Conservation (phyloP, 768 basidiomycete species). For the Daedaleopsis sinensis region DNA sequence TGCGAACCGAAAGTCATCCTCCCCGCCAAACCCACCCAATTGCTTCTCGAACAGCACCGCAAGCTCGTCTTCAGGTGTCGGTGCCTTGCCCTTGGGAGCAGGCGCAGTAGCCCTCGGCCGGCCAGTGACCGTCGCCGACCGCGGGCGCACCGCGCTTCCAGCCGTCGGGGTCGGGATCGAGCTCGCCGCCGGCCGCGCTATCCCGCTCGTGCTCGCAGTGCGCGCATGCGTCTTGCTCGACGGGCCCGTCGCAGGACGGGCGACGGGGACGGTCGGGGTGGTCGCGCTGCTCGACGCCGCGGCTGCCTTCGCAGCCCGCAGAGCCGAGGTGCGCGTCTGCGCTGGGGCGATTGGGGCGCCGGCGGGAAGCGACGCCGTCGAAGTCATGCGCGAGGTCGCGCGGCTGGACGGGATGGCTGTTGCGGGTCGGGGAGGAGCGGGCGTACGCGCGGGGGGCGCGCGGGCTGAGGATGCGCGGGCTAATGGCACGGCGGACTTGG, state of each 20-base stretch:
- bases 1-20: conserved; percentile 13
- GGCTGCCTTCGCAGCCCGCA: conserved; percentile 17
- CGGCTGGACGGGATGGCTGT: conserved; percentile 1
- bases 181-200: too few species aligned
- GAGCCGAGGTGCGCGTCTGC: conserved; percentile 14
- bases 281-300: conserved; percentile 11
- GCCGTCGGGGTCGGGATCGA: too few species aligned
- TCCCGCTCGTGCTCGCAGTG: neutral
- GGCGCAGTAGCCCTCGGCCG: neutral
- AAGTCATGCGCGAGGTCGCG: neutral
- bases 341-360: conserved; percentile 1
- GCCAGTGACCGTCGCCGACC: neutral
- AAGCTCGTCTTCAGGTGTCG: neutral
- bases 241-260: conserved; percentile 1
- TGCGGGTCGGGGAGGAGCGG: neutral
- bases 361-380: neutral
- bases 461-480: neutral
- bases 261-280: too few species aligned
- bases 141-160: too few species aligned
- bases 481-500: neutral
- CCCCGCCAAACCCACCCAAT: neutral
- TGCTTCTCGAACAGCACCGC: conserved; percentile 5
- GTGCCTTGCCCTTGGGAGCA: neutral
- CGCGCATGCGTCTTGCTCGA: neutral
- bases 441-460: neutral